Evolutionary conservation across 441 rosid genomes (phyloP).

Genomic region (Macaranga tanarius): DNA sequence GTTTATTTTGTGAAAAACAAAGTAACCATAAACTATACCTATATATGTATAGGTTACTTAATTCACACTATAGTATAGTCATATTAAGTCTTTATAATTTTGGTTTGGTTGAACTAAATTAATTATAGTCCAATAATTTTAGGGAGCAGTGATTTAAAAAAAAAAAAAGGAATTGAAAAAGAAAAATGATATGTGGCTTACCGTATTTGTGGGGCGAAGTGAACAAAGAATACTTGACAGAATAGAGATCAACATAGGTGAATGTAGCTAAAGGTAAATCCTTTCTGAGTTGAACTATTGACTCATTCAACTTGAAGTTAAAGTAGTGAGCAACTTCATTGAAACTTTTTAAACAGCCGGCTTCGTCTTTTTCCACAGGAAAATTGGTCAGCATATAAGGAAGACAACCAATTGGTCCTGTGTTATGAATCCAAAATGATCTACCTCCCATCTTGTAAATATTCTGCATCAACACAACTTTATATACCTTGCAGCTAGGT

Average conservation of each 20-base stretch:
- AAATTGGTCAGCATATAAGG: constrained; percentile 29
- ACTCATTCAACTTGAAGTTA: constrained; percentile 33
- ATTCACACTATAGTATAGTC: too few species aligned
- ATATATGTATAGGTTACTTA: too few species aligned
- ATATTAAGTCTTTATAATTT: too few species aligned
- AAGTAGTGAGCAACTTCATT: constrained; percentile 39
- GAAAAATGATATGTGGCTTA: constrained; percentile 10
- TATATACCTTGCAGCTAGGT: too few species aligned
- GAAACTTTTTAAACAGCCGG: constrained; percentile 37
- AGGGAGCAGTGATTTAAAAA: too few species aligned
- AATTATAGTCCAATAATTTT: too few species aligned
- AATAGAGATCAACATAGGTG: constrained; percentile 40
- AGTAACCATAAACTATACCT: too few species aligned
- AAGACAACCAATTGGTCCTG: constrained; percentile 46
- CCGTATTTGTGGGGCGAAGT: constrained; percentile 33
- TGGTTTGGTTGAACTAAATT: too few species aligned
- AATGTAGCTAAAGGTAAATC: constrained; percentile 35
- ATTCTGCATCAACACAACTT: constrained; percentile 25
- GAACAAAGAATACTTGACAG: constrained; percentile 42
- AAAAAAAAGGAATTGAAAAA: too few species aligned
- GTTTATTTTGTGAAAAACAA: too few species aligned
- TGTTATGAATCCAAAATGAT: constrained; percentile 49
- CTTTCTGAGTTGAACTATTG: constrained; percentile 32
- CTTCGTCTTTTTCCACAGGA: constrained; percentile 32
- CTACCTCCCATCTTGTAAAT: constrained; percentile 38